These are phyloP conservation scores for Vanrija sp. DNA, from an alignment of 1,284 basidiomycete genomes.

Conservation along the genomic window DNA sequence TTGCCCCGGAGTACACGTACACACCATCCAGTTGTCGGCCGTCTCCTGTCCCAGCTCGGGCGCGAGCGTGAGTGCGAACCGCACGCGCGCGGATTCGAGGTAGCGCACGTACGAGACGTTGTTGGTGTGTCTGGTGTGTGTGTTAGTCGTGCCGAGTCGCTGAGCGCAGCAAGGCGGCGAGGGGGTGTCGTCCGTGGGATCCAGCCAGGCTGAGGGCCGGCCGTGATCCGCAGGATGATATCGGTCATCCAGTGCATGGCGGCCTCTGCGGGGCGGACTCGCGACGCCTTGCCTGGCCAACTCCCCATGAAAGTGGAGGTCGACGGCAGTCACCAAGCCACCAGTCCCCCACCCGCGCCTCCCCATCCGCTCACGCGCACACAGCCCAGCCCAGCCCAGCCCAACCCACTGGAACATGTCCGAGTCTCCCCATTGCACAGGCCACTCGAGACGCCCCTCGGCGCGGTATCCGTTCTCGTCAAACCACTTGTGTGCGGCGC, in stretches of 20 bases:
- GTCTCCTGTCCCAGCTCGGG: constrained; percentile 25
- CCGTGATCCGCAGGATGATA: too few species aligned
- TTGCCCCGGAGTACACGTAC: not conserved
- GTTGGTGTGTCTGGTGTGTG: constrained; percentile 40
- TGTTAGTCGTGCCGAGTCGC: not conserved
- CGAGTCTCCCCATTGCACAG: constrained; percentile 43
- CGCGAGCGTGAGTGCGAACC: constrained; percentile 31
- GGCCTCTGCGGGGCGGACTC: too few species aligned
- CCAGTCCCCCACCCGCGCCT: not conserved
- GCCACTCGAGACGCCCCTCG: constrained; percentile 32
- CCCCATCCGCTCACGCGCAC: too few species aligned
- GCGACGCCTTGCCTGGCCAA: too few species aligned
- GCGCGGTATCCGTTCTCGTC: constrained; percentile 26
- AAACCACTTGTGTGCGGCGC: constrained; percentile 15
- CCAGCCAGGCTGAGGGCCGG: too few species aligned
- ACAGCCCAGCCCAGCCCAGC: constrained; percentile 10
- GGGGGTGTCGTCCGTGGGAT: too few species aligned
- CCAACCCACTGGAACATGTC: constrained; percentile 39
- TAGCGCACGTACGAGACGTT: constrained; percentile 44
- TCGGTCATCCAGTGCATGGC: too few species aligned
- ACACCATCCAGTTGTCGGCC: constrained; percentile 9
- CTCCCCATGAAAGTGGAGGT: too few species aligned
- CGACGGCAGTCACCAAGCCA: too few species aligned
- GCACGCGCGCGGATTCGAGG: constrained; percentile 41
- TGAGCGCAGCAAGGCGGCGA: not conserved